Evolutionary conservation across 2,329 filamentous ascomycete species (phyloP), one percentile per base, ranked within the genome.

Genomic region (Xylariaceae sp.): DNA sequence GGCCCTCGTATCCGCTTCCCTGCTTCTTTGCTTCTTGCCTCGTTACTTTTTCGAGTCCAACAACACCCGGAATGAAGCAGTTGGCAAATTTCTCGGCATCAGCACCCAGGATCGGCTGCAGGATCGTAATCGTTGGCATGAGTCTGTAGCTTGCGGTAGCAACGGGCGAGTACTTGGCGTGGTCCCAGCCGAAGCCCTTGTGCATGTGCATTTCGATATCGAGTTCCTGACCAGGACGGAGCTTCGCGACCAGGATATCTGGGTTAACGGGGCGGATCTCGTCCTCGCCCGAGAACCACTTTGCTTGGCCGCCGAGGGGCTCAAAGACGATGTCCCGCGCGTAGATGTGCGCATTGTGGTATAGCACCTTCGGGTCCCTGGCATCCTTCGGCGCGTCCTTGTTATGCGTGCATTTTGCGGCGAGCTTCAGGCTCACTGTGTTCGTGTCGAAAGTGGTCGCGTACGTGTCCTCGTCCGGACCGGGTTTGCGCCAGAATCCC

Each of bases 91-190:
- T 96, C 71, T 87, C 84, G 2, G 95, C 95, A 69, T 98, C 92
- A 36, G 82, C 80, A 39, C 94, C 95, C 3, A 96, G 73, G 59
- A 99, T 98, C 17, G 95, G 95, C 66, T 83, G 79, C 40, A 83
- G 79, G 71, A 99, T 98, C 63, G 84, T 83, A 74, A 99, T 98
- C 65, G 88, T 88, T 6, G 95, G 95, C 71, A 99, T 79, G 17
- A 99, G 83, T 46, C 95, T 87, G 79, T 99, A 99, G 21, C 90
- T 91, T 3, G 95, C 95, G 1, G 95, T 97, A 3, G 94, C 93
- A 31, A 98, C 95, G 43, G 95, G 95, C 0, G 92, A 96, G 79
- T 95, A 99, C 76, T 99, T 99, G 67, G 95, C 89, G 75, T 99
- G 95, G 75, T 99, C 95, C 63, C 89, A 87, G 44, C 95, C 95